Percentiles rank a stretch among this genome's conserved stretches.
phyloP scores from a whole-genome alignment of 352 stramenopile genomes.

The Globisporangium lucens region DNA sequence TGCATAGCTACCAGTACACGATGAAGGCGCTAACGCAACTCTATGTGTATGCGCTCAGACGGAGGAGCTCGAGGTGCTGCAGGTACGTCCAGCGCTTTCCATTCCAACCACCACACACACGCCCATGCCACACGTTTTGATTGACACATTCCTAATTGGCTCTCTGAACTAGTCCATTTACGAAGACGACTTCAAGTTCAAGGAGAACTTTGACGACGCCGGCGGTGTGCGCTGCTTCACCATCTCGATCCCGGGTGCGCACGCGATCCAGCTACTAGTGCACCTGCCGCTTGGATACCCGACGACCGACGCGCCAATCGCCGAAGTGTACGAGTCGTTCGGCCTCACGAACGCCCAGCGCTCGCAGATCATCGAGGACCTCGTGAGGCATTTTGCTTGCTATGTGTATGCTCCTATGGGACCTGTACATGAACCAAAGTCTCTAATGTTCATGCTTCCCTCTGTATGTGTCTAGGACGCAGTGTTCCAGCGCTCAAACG shows the following conservation, averaged over 20 bases:
- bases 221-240: constrained; percentile 51
- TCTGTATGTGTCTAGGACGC: constrained; percentile 23
- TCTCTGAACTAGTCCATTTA: constrained; percentile 61
- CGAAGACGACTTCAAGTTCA: constrained; percentile 58
- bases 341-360: constrained; percentile 68
- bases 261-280: constrained; percentile 66
- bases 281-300: constrained; percentile 74
- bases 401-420: neutral
- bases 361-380: constrained; percentile 55
- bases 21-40: neutral
- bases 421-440: neutral
- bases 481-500: constrained; percentile 69
- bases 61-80: constrained; percentile 74
- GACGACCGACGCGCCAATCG: constrained; percentile 60
- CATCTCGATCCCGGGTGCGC: constrained; percentile 51
- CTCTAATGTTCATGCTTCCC: neutral
- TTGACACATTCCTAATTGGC: neutral
- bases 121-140: neutral
- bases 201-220: constrained; percentile 39
- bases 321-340: constrained; percentile 80
- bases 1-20: neutral
- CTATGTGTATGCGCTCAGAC: constrained; percentile 26
- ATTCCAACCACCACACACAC: neutral
- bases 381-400: constrained; percentile 29
- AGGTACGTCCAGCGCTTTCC: constrained; percentile 30